These are phyloP conservation scores for Syzygium oleosum DNA, from an alignment of 345 rosid genomes.

Conservation along the genomic window DNA sequence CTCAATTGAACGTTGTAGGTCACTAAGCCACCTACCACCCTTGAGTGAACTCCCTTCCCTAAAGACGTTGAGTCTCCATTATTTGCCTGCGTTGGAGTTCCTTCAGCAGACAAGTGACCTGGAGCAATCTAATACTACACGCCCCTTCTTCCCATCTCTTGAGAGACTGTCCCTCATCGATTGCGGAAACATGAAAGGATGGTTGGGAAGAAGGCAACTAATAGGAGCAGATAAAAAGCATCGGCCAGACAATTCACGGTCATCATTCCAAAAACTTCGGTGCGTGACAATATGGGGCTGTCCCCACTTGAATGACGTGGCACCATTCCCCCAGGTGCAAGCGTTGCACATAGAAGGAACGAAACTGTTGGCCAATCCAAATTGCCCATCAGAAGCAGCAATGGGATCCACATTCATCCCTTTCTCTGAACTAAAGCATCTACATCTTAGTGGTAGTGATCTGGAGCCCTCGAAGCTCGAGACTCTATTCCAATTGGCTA, in stretches of 20 bases:
- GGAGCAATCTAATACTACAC: too few relatives aligned
- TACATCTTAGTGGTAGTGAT: fast-evolving
- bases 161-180: fast-evolving
- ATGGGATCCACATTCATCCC: neutral
- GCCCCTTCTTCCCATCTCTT: neutral
- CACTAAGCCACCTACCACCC: too few relatives aligned
- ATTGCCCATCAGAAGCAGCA: neutral
- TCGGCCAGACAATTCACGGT: fast-evolving
- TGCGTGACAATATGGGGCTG: fast-evolving
- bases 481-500: neutral
- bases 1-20: too few relatives aligned
- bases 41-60: too few relatives aligned
- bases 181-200: fast-evolving
- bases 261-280: neutral
- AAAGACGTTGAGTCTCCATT: too few relatives aligned
- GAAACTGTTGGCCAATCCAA: neutral
- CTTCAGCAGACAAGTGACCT: too few relatives aligned
- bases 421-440: neutral
- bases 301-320: neutral
- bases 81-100: too few relatives aligned
- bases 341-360: fast-evolving
- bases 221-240: neutral
- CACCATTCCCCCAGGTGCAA: neutral
- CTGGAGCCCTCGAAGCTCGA: neutral
- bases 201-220: neutral